These are phyloP conservation scores for Alternaria burnsii DNA, from an alignment of 2,329 filamentous ascomycete genomes.

Conservation along the genomic window DNA sequence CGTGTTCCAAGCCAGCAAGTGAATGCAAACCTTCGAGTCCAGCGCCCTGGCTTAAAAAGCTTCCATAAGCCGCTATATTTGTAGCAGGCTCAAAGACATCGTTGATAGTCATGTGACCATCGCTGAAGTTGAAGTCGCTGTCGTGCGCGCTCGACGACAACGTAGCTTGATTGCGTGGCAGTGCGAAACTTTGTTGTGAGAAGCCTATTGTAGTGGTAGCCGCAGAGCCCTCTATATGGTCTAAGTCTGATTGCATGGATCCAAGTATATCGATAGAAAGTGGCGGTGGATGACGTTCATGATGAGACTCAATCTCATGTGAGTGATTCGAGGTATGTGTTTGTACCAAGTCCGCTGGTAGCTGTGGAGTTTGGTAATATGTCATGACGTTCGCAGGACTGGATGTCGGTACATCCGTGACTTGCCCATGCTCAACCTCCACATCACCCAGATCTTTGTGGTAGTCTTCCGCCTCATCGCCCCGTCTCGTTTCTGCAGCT, in stretches of 20 bases:
- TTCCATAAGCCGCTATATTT: conserved; percentile 34
- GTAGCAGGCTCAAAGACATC: conserved; percentile 48
- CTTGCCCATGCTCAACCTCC: conserved; percentile 1
- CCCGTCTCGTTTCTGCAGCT: conserved; percentile 22
- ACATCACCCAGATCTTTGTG: conserved; percentile 18
- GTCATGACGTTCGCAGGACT: conserved; percentile 14
- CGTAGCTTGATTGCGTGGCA: conserved; percentile 33
- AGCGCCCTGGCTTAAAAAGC: conserved; percentile 9
- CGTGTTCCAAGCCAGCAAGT: conserved; percentile 30
- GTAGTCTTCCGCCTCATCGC: conserved; percentile 20
- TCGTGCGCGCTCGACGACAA: conserved; percentile 29
- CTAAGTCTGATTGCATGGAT: conserved; percentile 34
- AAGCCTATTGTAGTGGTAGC: conserved; percentile 35
- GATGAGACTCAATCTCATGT: conserved; percentile 26
- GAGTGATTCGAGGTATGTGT: conserved; percentile 16
- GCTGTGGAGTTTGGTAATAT: conserved; percentile 23
- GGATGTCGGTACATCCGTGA: conserved; percentile 2
- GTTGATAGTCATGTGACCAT: conserved; percentile 50
- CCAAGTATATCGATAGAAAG: conserved; percentile 39
- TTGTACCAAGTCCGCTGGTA: conserved; percentile 25
- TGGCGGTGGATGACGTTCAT: conserved; percentile 26
- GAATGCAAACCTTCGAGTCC: conserved; percentile 2
- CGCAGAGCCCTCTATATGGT: conserved; percentile 30
- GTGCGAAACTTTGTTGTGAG: conserved; percentile 35
- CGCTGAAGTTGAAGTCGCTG: conserved; percentile 53